Percentiles rank a stretch among this genome's conserved stretches.
Evolutionary conservation across 805 yeast genomes (phyloP).

Genomic region (Wickerhamiella sergipiensis): DNA sequence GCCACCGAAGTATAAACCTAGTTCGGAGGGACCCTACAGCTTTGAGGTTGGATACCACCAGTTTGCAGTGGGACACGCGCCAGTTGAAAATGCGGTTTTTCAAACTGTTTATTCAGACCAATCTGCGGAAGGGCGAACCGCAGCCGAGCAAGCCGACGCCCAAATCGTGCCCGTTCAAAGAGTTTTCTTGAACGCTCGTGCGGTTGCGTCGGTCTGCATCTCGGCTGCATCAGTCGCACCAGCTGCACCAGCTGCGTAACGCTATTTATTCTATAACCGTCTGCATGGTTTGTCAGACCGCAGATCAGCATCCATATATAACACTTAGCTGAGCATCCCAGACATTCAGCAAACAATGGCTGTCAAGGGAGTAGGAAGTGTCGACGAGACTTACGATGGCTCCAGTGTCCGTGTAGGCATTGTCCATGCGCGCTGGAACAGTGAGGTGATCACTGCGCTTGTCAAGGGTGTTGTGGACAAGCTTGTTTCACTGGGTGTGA

Average conservation of each 20-base stretch:
- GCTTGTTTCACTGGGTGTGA: slow-evolving; percentile 53
- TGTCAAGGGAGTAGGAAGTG: slow-evolving; percentile 63
- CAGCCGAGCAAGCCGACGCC: no score
- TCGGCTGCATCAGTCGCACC: not conserved
- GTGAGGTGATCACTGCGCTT: slow-evolving; percentile 57
- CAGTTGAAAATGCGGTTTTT: not conserved
- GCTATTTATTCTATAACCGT: not conserved
- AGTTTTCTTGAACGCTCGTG: not conserved
- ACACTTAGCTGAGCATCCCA: not conserved
- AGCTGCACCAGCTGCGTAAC: not conserved
- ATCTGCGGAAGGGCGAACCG: no score
- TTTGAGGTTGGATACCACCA: not conserved
- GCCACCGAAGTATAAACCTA: not conserved
- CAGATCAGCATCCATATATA: not conserved
- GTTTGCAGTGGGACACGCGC: not conserved
- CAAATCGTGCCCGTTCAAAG: not conserved
- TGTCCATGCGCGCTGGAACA: slow-evolving; percentile 94
- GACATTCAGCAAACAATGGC: slow-evolving; percentile 7
- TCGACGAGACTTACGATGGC: slow-evolving; percentile 56
- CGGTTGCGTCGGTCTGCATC: not conserved
- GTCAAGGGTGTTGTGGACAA: slow-evolving; percentile 62
- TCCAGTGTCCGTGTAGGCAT: slow-evolving; percentile 56
- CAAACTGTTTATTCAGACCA: not conserved
- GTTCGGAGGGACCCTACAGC: not conserved
- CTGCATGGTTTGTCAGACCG: not conserved